Conservation (phyloP, 352 stramenopile species). For the Lagenidium giganteum region DNA sequence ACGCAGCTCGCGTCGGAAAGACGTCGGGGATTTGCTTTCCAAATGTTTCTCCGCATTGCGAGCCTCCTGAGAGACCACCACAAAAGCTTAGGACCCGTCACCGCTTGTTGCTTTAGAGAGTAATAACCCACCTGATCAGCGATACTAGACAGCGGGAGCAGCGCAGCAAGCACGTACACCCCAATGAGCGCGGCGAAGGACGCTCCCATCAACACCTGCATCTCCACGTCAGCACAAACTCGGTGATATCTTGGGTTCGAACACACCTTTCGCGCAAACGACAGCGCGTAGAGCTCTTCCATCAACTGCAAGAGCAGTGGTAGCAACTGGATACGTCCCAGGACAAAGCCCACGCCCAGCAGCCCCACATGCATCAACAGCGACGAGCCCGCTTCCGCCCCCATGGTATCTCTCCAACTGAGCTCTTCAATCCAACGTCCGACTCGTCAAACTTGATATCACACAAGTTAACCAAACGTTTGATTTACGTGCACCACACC, state of each 20-base stretch:
- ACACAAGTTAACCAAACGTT: constrained; percentile 12
- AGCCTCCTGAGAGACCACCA: constrained; percentile 20
- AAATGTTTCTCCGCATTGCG: constrained; percentile 7
- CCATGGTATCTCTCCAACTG: constrained; percentile 17
- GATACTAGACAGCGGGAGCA: constrained; percentile 54
- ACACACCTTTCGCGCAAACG: constrained; percentile 42
- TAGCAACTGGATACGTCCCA: constrained; percentile 52
- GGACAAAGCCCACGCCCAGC: constrained; percentile 52
- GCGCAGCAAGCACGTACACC: constrained; percentile 52
- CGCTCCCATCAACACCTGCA: constrained; percentile 33
- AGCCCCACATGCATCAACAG: constrained; percentile 61
- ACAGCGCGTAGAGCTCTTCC: constrained; percentile 38
- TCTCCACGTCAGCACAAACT: neutral
- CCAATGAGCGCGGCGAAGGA: constrained; percentile 38
- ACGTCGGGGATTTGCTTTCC: constrained; percentile 30
- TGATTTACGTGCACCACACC: constrained; percentile 12
- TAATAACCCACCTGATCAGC: constrained; percentile 26
- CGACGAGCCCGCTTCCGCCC: constrained; percentile 36
- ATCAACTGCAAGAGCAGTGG: constrained; percentile 34
- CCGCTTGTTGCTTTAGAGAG: neutral
- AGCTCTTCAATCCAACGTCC: too few species aligned
- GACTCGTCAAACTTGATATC: too few species aligned
- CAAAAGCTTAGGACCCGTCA: neutral
- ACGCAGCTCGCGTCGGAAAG: constrained; percentile 76
- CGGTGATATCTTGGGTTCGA: neutral